Conservation (phyloP, 805 yeast genomes). For the Pichia scutulata region DNA sequence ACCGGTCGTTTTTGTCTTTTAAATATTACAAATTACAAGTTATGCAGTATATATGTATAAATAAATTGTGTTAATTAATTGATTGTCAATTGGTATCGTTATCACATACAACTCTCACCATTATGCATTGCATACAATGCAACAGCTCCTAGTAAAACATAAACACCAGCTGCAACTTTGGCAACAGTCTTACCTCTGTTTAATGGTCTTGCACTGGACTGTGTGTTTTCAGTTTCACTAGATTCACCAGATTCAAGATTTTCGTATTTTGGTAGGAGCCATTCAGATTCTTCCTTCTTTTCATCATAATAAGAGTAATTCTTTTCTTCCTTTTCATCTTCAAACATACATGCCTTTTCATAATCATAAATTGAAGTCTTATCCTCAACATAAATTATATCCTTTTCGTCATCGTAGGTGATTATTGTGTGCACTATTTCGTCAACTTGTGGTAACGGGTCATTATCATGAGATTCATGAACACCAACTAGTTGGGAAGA, state of each 20-base stretch:
- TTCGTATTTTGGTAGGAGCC: neutral
- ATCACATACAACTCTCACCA: neutral
- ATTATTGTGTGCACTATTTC: neutral
- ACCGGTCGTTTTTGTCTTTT: no score
- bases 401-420: neutral
- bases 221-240: neutral
- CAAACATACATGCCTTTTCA: neutral
- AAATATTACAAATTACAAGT: neutral
- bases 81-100: neutral
- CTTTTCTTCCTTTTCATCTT: neutral
- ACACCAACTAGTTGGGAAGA: constrained; percentile 2
- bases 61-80: neutral
- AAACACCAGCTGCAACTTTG: neutral
- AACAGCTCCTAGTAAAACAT: neutral
- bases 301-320: neutral
- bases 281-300: neutral
- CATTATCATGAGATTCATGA: constrained; percentile 5
- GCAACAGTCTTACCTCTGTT: neutral
- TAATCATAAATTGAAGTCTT: neutral
- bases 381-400: neutral
- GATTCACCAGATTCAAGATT: neutral
- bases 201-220: neutral
- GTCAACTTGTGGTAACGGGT: neutral
- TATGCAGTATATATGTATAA: neutral
- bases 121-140: neutral